Percentiles rank a stretch among this genome's conserved stretches.
phyloP scores from a whole-genome alignment of 1,284 basidiomycete species.

The Apiotrichum gracile region DNA sequence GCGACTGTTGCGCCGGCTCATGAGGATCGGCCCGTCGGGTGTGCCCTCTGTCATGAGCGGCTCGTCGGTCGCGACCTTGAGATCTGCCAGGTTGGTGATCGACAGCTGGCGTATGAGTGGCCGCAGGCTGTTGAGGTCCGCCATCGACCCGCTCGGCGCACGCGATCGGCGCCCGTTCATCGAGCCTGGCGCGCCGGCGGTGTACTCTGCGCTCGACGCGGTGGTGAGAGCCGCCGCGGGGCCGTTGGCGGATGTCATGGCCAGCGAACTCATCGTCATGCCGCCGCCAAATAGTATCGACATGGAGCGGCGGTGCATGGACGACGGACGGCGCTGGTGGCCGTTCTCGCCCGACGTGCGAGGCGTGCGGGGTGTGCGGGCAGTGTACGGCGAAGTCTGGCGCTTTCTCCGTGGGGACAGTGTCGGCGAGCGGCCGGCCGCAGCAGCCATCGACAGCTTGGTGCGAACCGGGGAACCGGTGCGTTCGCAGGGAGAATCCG shows the following conservation, averaged over 20 bases:
- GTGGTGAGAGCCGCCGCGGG: not conserved
- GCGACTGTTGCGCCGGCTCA: not conserved
- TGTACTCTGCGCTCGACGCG: constrained; percentile 4
- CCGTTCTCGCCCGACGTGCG: not conserved
- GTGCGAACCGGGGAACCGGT: not conserved
- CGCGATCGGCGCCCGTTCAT: constrained; percentile 15
- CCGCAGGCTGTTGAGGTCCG: constrained; percentile 11
- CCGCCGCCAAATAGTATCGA: constrained; percentile 38
- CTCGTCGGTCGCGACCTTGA: constrained; percentile 13
- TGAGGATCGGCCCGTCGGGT: constrained; percentile 1
- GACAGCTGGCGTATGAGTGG: constrained; percentile 26
- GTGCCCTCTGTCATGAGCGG: constrained; percentile 22
- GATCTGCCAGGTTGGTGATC: constrained; percentile 20
- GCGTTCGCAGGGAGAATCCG: constrained; percentile 4
- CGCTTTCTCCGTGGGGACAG: not conserved
- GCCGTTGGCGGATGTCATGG: constrained; percentile 2
- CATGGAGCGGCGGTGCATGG: constrained; percentile 28
- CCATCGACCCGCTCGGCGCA: constrained; percentile 9
- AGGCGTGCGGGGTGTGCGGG: not conserved
- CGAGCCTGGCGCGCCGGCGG: not conserved
- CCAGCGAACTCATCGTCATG: constrained; percentile 31
- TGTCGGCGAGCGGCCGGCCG: constrained; percentile 4
- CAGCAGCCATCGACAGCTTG: not conserved
- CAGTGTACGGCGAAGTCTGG: not conserved
- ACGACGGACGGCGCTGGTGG: constrained; percentile 3